Percentiles rank a stretch among this genome's conserved stretches.
phyloP scores from a whole-genome alignment of 495 filamentous ascomycete species.

The Coniosporium apollinis region DNA sequence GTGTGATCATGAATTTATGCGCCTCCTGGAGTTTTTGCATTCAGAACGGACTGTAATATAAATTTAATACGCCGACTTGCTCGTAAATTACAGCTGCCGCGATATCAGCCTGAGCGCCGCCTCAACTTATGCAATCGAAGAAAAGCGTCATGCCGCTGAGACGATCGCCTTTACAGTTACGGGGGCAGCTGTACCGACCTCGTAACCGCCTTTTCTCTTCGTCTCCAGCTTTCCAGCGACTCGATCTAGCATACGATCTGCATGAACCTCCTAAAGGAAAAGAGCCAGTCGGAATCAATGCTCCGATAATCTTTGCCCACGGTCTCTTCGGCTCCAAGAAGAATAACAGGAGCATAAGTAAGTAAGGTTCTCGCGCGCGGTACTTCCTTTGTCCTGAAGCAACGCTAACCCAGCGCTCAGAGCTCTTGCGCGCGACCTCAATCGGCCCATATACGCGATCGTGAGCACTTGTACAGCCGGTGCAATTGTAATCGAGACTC shows the following conservation, averaged over 20 bases:
- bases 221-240: too few species aligned
- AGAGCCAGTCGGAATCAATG: slow-evolving; percentile 13
- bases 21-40: too few species aligned
- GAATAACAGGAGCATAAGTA: slow-evolving; percentile 92
- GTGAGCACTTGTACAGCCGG: slow-evolving; percentile 30
- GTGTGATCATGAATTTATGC: too few species aligned
- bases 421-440: slow-evolving; percentile 64
- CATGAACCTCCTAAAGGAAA: slow-evolving; percentile 29
- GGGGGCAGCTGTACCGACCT: too few species aligned
- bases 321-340: slow-evolving; percentile 92
- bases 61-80: too few species aligned
- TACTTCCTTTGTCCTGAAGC: neutral
- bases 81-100: too few species aligned
- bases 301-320: slow-evolving; percentile 78
- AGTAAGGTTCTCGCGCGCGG: slow-evolving; percentile 40
- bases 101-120: too few species aligned
- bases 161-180: too few species aligned
- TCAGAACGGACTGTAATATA: too few species aligned
- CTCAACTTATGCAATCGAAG: too few species aligned
- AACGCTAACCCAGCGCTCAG: slow-evolving; percentile 29
- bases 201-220: neutral
- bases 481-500: neutral
- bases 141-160: too few species aligned
- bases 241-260: slow-evolving; percentile 38
- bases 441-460: slow-evolving; percentile 65